Evolutionary conservation across 225 moss, liverwort and hornwort species (phyloP), one percentile per base, ranked within the genome.

Genomic region (Polytrichum commune): DNA sequence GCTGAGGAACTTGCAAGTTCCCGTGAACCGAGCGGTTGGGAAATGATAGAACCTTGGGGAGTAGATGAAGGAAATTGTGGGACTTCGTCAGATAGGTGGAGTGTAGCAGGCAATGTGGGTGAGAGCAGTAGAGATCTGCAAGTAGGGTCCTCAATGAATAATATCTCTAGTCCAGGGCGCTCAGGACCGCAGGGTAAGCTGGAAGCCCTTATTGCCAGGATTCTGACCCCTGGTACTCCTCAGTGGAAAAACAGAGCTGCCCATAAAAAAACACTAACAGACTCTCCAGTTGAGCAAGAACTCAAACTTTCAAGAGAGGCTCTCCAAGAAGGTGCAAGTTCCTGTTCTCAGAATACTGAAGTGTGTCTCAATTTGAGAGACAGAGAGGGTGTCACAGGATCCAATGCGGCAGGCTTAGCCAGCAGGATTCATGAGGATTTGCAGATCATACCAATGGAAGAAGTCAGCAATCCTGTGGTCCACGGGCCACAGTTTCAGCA

Each of bases 101-200:
- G 79, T n/a, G 67, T 58, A 30, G 72, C 76, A 19, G 56, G n/a
- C 63, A 72, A 10, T 55, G 27, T 20, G 8, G 72, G 46, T 7
- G 75, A 82, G 35, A 63, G 62, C 27, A 73, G 73, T 30, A 53
- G 73, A 35, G 75, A 75, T 63, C 55, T 63, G 53, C 79, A 83
- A 70, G 73, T 83, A 27, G 79, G 62, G 55, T 76, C 83, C 13
- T 67, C 64, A 62, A 46, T 46, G 13, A 79, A 69, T 32, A 74
- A 76, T 69, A 83, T 73, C 63, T 69, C 83, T 16, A 23, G 73
- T 28, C 76, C 83, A 27, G 76, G 76, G 29, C 76, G 67, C 53
- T 75, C 70, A 0, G 79, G 76, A 66, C 73, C 83, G 1, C 73
- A 76, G 60, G 55, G 69, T 22, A 75, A 76, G 73, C 56, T 83